Evolutionary conservation across 306 rosid species (phyloP).

Genomic region (Medicago truncatula): MtrunA17r5.0-ANR NC_053047.1:36130001-36130500

Average conservation of each 20-base stretch:
- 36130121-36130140: slow-evolving; percentile 90
- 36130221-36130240: slow-evolving; percentile 63
- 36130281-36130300: slow-evolving; percentile 78
- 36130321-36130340: background rate
- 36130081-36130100: background rate
- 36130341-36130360: background rate
- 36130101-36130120: slow-evolving; percentile 33
- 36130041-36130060: background rate
- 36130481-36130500: slow-evolving; percentile 62
- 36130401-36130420: slow-evolving; percentile 66
- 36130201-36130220: slow-evolving; percentile 85
- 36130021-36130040: background rate
- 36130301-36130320: slow-evolving; percentile 86
- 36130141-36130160: slow-evolving; percentile 86
- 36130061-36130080: background rate
- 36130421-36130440: slow-evolving; percentile 73
- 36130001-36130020: background rate
- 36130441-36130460: slow-evolving; percentile 74
- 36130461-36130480: slow-evolving; percentile 71
- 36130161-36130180: slow-evolving; percentile 74
- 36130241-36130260: slow-evolving; percentile 62
- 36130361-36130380: background rate
- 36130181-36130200: slow-evolving; percentile 75
- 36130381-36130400: background rate
- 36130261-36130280: slow-evolving; percentile 70